A percentile compares a stretch with the other conserved stretches of the same genome.
These are phyloP conservation scores for Neurospora crassa DNA, from an alignment of 2,329 filamentous ascomycete species.

Conservation along the genomic window DNA sequence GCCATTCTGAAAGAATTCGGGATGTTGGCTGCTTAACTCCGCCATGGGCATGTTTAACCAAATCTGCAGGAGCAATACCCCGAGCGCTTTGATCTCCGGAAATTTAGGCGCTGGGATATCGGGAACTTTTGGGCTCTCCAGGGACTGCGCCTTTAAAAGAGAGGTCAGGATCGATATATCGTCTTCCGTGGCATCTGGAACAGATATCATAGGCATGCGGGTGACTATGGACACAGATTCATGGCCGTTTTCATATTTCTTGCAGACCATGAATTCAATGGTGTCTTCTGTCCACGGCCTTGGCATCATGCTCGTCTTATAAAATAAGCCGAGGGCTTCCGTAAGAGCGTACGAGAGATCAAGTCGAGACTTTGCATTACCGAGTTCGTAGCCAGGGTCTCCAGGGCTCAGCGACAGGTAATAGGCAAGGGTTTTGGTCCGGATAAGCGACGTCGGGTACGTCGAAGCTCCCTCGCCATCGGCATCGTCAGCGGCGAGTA, in stretches of 20 bases:
- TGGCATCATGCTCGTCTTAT: background rate
- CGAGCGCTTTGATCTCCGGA: background rate
- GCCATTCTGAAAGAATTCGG: background rate
- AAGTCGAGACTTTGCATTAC: accelerated
- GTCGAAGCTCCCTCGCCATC: accelerated
- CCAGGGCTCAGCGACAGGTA: background rate
- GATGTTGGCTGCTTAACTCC: background rate
- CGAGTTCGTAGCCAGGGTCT: background rate
- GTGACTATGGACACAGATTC: no score
- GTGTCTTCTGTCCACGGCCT: background rate
- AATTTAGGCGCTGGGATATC: background rate
- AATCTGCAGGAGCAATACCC: background rate
- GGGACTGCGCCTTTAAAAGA: accelerated
- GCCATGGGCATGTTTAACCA: background rate
- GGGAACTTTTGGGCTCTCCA: background rate
- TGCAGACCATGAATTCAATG: background rate
- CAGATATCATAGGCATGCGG: background rate
- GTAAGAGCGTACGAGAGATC: background rate
- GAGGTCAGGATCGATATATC: background rate
- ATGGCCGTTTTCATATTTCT: no score
- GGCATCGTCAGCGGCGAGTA: background rate
- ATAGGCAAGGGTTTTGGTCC: background rate
- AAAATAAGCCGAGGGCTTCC: background rate
- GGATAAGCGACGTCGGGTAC: background rate
- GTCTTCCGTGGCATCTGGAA: background rate